Evolutionary conservation across 2,329 filamentous ascomycete species (phyloP), one percentile per base, ranked within the genome.

Genomic region (Scopulariopsis brevicaulis): DNA sequence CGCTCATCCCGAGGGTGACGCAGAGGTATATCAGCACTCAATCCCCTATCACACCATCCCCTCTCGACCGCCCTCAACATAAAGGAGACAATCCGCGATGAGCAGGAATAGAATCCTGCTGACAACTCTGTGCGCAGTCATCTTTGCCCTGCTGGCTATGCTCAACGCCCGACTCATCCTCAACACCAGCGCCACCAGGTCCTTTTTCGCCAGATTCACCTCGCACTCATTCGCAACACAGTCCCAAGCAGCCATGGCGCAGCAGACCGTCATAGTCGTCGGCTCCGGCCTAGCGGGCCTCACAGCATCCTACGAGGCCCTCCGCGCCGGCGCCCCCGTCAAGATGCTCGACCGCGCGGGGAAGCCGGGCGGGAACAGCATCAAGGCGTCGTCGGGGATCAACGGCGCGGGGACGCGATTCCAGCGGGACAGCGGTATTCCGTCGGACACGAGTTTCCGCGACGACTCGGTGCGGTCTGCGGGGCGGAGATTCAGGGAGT

Each of bases 361-460:
- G 2, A 84, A 83, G 64, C 80, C 83, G 0, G 83, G 83, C 40
- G 82, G 83, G 1, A 86, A 86, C 64, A 82, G 77, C 64, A 84
- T 86, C 68, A 86, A 86, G 68, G 83, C 83, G 0, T 86, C 83
- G 0, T 85, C 82, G 0, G 83, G 83, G 0, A 86, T 86, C 67
- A 86, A 85, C 62, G 83, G 81, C 7, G 81, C 81, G 0, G 75
- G 76, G 0, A 86, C 83, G 0, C 73, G 71, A 3, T 85, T 80
- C 61, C 84, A 87, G 65, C 66, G 68, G 12, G 68, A 64, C 2
- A 57, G 64, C 48, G 64, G 70, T n/a, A 64, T 71, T 51, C 62
- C 66, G 24, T 61, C 64, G 24, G 72, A 77, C 51, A 65, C 69
- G 1, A 59, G 58, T 22, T 85, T 84, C 63, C 78, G 75, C 62